Base-by-base conservation (phyloP, 192 early-diverging fungal genomes). In the Backusella luteola region DNA sequence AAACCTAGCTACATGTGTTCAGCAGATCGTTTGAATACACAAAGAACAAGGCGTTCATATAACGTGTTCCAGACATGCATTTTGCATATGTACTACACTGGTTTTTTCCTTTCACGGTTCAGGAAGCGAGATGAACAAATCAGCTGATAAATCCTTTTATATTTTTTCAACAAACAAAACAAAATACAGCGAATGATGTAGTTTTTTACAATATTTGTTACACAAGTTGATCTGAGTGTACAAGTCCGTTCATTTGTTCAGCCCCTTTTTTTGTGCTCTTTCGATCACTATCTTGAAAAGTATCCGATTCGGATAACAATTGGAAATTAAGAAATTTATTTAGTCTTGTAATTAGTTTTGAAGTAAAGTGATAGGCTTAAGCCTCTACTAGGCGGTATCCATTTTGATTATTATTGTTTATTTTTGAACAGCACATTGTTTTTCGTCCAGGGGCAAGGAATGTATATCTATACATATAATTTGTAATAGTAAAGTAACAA, bases 11-110 rank as follows among this genome's bases (percentile, higher is more conserved):
- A n/a, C 56, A 26, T 63, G 56, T 29, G 56, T 63, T 63, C 26
- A 63, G 56, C 56, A 63, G 56, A 63, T 63, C 56, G 56, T 63
- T 63, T 63, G 56, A 63, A 63, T 63, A 63, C 14, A 63, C 12
- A 29, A 63, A 63, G 11, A 29, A 14, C 56, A 63, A 29, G 56
- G 23, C 56, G 56, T 63, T 63, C 23, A 63, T 12, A 63, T 63
- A 63, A 63, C 56, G 56, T 63, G 56, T 63, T 63, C 29, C 9
- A 11, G 56, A 29, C 26, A 29, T 63, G 26, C 56, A 63, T 63
- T 26, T 63, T 4, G 56, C 56, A 63, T 63, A n/a, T 49, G 56
- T 63, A 63, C 56, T 59, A 59, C 53, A 7, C 53, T 63, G 7
- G 0, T 63, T 4, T 4, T 63, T 63, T 14, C 56, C 21, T 63